Percentiles rank a stretch among this genome's conserved stretches.
Evolutionary conservation across 2,329 filamentous ascomycete species (phyloP).

Genomic region (Colletotrichum noveboracense): DNA sequence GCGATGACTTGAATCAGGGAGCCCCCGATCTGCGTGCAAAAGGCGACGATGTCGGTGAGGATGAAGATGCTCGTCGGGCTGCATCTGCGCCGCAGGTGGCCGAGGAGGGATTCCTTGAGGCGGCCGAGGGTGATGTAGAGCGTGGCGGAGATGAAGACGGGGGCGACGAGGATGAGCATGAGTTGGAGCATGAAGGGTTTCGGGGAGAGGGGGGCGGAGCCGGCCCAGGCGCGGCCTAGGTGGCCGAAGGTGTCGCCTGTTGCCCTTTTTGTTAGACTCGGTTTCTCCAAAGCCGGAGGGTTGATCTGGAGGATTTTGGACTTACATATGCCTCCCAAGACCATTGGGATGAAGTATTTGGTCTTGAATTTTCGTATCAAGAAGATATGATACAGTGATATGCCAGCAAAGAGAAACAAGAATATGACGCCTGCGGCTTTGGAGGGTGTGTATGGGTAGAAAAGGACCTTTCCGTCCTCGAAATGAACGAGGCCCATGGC

Average conservation of each 20-base stretch:
- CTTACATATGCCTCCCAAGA: neutral
- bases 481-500: neutral
- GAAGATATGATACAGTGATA: fast-evolving
- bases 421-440: neutral
- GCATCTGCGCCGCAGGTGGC: neutral
- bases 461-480: neutral
- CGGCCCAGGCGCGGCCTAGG: neutral
- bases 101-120: neutral
- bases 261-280: fast-evolving
- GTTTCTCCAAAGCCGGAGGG: fast-evolving
- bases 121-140: neutral
- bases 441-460: neutral
- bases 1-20: neutral
- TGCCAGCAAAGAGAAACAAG: fast-evolving
- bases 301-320: neutral
- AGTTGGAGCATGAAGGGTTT: neutral
- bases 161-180: neutral
- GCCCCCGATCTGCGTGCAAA: neutral
- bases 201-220: neutral
- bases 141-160: neutral
- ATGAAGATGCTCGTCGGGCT: neutral
- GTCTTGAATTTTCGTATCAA: neutral
- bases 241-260: neutral
- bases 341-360: neutral
- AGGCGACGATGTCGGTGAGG: neutral